Base-by-base conservation (phyloP, 2,329 filamentous ascomycete species). In the Thermothelomyces thermophilus region DNA sequence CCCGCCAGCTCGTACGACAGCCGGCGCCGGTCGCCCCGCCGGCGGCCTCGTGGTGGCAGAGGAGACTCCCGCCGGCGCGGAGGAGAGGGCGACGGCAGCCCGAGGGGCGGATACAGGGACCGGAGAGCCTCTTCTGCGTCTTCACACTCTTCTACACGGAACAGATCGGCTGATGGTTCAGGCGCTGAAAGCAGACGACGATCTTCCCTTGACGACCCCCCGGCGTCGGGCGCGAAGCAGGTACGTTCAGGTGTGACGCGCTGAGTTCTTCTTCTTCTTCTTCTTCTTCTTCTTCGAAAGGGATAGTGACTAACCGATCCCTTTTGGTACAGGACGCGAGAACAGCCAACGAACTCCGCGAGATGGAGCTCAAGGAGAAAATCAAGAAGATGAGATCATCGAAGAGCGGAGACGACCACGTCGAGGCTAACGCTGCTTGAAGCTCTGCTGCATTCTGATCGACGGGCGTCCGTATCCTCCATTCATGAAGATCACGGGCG, bases 161-260 rank as follows among this genome's bases (percentile, higher is more conserved):
- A 72, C 66, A 77, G 69, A 67, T 73, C 72, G 64, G 76, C 74
- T 81, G 78, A 82, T 79, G 67, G 66, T 74, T 73, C 67, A 63
- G 69, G 70, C 66, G 66, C 70, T 68, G 65, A 72, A 67, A 66
- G 68, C 62, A 72, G 68, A 67, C 60, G 62, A 55, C 63, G 57
- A 64, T 59, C 67, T 57, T 56, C 63, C 53, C 64, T 58, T 61
- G 57, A 62, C 57, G 60, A 61, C 8, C 20, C 49, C 30, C n/a
- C 55, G 26, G 47, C 55, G 16, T 46, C 57, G 19, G 48, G 35
- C 42, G 49, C 52, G 28, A 50, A 51, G 20, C 55, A 65, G 63
- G 66, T 68, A 61, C 42, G 64, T 61, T 51, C 41, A 41, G 60
- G 58, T 35, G 33, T n/a, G 3, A 35, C 33, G 14, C 9, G 9